Percentiles rank a stretch among this genome's conserved stretches.
Evolutionary conservation across 2,329 filamentous ascomycete species (phyloP).

Genomic region (Zymoseptoria ardabiliae): DNA sequence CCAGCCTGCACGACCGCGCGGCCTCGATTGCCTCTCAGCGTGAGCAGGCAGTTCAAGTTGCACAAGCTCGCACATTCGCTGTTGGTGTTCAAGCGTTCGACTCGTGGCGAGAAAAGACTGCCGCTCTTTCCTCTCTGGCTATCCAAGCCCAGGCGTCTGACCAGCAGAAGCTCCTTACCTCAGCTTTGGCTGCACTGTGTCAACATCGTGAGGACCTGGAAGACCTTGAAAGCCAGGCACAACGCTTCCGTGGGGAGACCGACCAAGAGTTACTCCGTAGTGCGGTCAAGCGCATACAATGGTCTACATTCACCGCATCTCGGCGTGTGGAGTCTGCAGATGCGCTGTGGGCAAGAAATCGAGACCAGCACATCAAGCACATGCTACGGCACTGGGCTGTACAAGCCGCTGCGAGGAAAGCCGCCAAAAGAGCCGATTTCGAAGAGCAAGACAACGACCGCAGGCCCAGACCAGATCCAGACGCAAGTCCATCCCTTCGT

Average conservation of each 20-base stretch:
- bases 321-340: slow-evolving; percentile 46
- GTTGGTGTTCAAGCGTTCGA: slow-evolving; percentile 28
- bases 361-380: slow-evolving; percentile 47
- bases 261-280: slow-evolving; percentile 40
- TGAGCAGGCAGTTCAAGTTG: slow-evolving; percentile 32
- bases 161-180: slow-evolving; percentile 25
- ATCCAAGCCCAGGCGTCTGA: slow-evolving; percentile 28
- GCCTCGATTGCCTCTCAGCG: slow-evolving; percentile 31
- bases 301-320: slow-evolving; percentile 49
- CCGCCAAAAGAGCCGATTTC: slow-evolving; percentile 6
- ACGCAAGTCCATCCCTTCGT: slow-evolving; percentile 24
- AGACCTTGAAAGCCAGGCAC: slow-evolving; percentile 36
- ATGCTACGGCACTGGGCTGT: slow-evolving; percentile 51
- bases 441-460: not conserved
- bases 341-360: slow-evolving; percentile 46
- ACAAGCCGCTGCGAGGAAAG: slow-evolving; percentile 31
- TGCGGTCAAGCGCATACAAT: slow-evolving; percentile 50
- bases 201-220: slow-evolving; percentile 19
- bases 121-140: slow-evolving; percentile 16
- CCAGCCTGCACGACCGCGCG: slow-evolving; percentile 32
- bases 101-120: slow-evolving; percentile 30
- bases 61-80: slow-evolving; percentile 30
- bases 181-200: slow-evolving; percentile 30
- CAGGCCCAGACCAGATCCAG: slow-evolving; percentile 15
- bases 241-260: slow-evolving; percentile 40